Base-by-base conservation (phyloP, 805 yeast genomes). In the Wickerhamiella siamensis region DNA sequence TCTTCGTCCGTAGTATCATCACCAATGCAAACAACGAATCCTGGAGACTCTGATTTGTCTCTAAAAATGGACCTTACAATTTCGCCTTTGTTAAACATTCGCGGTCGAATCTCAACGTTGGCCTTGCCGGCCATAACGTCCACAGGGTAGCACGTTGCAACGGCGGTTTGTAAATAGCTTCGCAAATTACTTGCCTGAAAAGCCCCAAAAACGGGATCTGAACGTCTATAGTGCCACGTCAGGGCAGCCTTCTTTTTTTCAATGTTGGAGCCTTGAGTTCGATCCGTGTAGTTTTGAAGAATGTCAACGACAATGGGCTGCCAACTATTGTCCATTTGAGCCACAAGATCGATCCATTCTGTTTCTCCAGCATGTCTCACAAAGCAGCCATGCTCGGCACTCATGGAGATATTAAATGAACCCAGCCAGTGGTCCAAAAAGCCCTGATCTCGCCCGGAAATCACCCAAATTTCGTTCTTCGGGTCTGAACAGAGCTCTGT, bases 91-190 rank as follows among this genome's bases (percentile, higher is more conserved):
- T 91, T 91, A 42, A 88, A 84, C 58, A 86, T 82, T 45, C 75
- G 74, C 12, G 99, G 99, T 48, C 98, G 71, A n/a, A 91, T 97
- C 63, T 91, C 99, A 36, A 91, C 72, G 56, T 91, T 91, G 26
- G 97, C 97, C 62, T 91, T 91, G 37, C 99, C 99, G 12, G 80
- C 70, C 96, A 91, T 88, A 14, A 91, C 91, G 56, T 91, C 98
- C 34, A 91, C 80, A 47, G 84, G 95, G 55, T 75, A 81, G 18
- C 72, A 70, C 22, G 60, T 61, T 2, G 72, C 80, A 9, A 87
- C 72, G 1, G 77, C 70, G 15, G 64, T 65, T 44, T 69, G 64
- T 47, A 91, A 62, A 46, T 78, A 79, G 18, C 75, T 68, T 47
- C 78, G 72, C 54, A 91, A 71, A 56, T 77, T 74, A 14, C 71